A percentile compares a stretch with the other conserved stretches of the same genome.
phyloP scores from a whole-genome alignment of 345 rosid species.

The Gossypium australe region DNA sequence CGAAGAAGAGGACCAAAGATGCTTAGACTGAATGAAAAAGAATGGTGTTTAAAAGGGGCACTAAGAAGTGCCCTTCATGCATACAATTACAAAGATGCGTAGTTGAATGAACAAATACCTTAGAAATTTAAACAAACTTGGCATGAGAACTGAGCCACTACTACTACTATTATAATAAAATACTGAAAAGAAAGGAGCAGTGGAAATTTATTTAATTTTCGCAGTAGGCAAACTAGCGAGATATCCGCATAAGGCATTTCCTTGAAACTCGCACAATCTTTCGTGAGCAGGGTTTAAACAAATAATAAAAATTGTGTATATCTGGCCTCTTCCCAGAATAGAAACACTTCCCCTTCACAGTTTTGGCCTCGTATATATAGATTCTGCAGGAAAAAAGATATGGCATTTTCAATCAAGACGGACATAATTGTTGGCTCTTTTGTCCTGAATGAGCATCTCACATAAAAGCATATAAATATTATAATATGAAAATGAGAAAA shows the following conservation, averaged over 20 bases:
- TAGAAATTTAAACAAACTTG: background rate
- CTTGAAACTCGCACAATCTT: background rate
- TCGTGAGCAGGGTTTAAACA: background rate
- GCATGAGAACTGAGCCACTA: background rate
- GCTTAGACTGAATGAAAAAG: background rate
- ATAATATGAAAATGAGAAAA: background rate
- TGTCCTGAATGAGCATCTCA: background rate
- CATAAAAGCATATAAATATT: background rate
- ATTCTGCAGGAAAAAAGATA: background rate
- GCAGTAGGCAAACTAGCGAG: background rate
- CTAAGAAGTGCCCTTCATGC: background rate
- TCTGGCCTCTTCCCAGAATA: background rate
- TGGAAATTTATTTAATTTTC: background rate
- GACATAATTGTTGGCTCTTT: background rate
- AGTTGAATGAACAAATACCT: slow-evolving; percentile 7
- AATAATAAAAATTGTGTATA: background rate
- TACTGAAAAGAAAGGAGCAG: background rate
- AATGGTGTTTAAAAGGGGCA: background rate
- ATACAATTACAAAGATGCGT: slow-evolving; percentile 7
- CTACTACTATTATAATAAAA: background rate
- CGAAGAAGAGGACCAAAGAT: background rate
- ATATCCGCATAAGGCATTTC: slow-evolving; percentile 12
- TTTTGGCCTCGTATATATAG: background rate
- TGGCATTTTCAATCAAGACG: background rate
- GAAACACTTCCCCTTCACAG: background rate